Base-by-base conservation (phyloP, 495 filamentous ascomycete genomes). In the Annulohypoxylon bovei region DNA sequence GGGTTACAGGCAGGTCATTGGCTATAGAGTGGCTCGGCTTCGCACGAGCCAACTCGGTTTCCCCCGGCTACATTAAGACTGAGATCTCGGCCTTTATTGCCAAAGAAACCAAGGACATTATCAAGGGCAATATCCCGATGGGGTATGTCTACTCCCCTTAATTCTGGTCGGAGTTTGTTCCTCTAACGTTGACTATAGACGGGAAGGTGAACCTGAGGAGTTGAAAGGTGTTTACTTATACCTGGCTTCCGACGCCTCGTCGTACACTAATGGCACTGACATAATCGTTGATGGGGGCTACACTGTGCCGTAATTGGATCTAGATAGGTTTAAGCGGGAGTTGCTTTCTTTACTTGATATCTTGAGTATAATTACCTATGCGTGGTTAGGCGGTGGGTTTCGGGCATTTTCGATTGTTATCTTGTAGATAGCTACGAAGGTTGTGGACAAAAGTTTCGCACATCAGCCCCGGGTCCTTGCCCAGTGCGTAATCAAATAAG, bases 211-310 rank as follows among this genome's bases (percentile, higher is more conserved):
- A 71, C 82, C 88, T 0, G 84, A 86, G 52, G 94, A 97, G 82
- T 81, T 97, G 54, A 97, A 97, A 83, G 94, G 94, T 6, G 92
- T 91, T 4, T 97, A 91, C 74, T 80, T 97, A n/a, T 97, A 95
- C 75, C 79, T 97, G 61, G 93, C 93, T 3, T 92, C 89, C 14
- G 93, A 97, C 79, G 93, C 93, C 2, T 85, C 88, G 4, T 89
- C 89, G 40, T 97, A 94, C 79, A 97, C 90, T 16, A 98, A 93
- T 1, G 95, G 93, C 6, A 81, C 81, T 6, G 92, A 96, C 80
- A 80, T 97, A 47, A 73, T 89, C 40, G 88, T 95, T 66, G 93
- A 97, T 76, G 93, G 93, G 4, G 84, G 84, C 22, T 86, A 86
- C 56, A 81, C 81, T 64, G 77, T 76, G 9, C 78, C 81, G n/a